Evolutionary conservation across 2,329 filamentous ascomycete species (phyloP).

Genomic region (Capronia coronata): DNA sequence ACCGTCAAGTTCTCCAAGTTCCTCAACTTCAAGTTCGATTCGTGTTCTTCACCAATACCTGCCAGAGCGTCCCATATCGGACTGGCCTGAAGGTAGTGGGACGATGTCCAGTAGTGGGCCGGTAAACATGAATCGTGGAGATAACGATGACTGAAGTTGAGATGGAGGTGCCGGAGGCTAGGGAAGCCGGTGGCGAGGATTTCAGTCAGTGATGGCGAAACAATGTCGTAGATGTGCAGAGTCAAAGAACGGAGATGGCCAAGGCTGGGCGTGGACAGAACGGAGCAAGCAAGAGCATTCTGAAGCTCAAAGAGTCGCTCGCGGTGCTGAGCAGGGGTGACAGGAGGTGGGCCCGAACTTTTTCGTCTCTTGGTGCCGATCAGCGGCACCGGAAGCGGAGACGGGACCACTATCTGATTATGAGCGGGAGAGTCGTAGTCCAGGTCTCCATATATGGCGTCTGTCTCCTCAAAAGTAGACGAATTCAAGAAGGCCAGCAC

Average conservation of each 20-base stretch:
- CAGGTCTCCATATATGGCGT: not conserved
- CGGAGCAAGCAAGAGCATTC: slow-evolving; percentile 16
- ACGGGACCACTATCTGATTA: slow-evolving; percentile 15
- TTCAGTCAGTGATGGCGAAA: slow-evolving; percentile 32
- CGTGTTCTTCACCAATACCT: slow-evolving; percentile 29
- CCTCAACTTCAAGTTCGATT: slow-evolving; percentile 23
- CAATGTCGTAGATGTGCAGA: slow-evolving; percentile 28
- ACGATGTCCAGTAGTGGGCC: slow-evolving; percentile 30
- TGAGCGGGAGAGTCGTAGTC: slow-evolving; percentile 2
- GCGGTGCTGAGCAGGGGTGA: slow-evolving; percentile 9
- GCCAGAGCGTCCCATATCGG: slow-evolving; percentile 33
- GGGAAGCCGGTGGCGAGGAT: slow-evolving; percentile 32
- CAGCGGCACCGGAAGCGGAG: slow-evolving; percentile 5
- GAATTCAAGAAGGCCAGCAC: slow-evolving; percentile 32
- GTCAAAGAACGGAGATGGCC: slow-evolving; percentile 19
- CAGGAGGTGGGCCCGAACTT: slow-evolving; percentile 11
- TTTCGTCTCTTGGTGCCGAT: not conserved
- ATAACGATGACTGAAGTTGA: slow-evolving; percentile 35
- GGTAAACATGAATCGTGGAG: slow-evolving; percentile 32
- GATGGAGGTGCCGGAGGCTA: slow-evolving; percentile 32
- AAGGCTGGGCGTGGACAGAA: slow-evolving; percentile 10
- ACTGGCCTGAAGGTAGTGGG: slow-evolving; percentile 21
- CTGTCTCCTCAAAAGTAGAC: slow-evolving; percentile 24
- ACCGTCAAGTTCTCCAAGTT: slow-evolving; percentile 31
- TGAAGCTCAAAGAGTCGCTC: slow-evolving; percentile 19